phyloP scores from a whole-genome alignment of 371 early-diverging fungal genomes.

The Actinomortierella ambigua region DNA sequence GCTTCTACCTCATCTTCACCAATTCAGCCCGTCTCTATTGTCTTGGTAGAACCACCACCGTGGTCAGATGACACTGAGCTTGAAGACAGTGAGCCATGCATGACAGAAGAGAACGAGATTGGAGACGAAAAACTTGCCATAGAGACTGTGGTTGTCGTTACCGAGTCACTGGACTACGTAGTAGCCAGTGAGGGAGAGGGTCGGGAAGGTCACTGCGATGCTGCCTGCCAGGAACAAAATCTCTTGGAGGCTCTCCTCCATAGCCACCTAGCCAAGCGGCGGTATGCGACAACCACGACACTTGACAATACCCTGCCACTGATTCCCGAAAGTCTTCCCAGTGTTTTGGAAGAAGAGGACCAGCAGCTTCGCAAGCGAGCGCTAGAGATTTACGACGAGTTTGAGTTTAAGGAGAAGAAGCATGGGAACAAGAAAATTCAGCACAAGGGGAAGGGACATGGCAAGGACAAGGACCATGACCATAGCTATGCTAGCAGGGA shows the following conservation, averaged over 20 bases:
- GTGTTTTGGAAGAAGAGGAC: too few species aligned
- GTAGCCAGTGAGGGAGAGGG: too few species aligned
- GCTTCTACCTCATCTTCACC: too few species aligned
- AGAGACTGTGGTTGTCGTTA: too few species aligned
- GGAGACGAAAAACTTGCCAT: too few species aligned
- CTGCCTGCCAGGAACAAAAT: slow-evolving; percentile 20
- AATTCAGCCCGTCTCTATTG: too few species aligned
- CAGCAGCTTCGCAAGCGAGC: too few species aligned
- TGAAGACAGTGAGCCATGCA: too few species aligned
- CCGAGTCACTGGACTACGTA: too few species aligned
- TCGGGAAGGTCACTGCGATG: slow-evolving; percentile 7
- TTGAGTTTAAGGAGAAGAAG: slow-evolving; percentile 11
- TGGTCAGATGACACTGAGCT: too few species aligned
- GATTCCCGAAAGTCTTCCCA: slow-evolving; percentile 8
- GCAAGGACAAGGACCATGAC: slow-evolving; percentile 2
- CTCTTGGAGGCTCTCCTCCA: slow-evolving; percentile 23
- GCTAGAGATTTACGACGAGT: not conserved
- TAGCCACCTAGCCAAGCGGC: slow-evolving; percentile 21
- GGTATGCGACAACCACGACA: slow-evolving; percentile 12
- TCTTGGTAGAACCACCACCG: too few species aligned
- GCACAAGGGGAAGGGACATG: not conserved
- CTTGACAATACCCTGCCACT: not conserved
- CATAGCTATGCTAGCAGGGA: not conserved
- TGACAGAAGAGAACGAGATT: too few species aligned
- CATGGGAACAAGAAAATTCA: slow-evolving; percentile 2